These are phyloP conservation scores for Colletotrichum zoysiae DNA, from an alignment of 2,329 filamentous ascomycete genomes.

Conservation along the genomic window DNA sequence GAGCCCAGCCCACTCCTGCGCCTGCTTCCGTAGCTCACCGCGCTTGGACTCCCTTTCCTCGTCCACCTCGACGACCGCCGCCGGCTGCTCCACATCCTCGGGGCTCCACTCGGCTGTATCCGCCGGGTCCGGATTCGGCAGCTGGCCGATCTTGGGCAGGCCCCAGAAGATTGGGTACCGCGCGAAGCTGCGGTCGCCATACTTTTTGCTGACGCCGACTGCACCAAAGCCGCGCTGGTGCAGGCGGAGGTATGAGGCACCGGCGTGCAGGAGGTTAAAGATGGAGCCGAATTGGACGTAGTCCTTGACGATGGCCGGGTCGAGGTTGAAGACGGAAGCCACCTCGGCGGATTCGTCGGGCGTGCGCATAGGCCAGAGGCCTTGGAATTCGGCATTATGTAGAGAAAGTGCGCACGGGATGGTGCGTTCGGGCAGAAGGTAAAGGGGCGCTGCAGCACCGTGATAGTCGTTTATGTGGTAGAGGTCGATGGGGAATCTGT, in stretches of 20 bases:
- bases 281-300: constrained; percentile 77
- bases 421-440: constrained; percentile 69
- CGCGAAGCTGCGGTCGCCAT: constrained; percentile 74
- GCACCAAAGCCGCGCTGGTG: constrained; percentile 77
- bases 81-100: constrained; percentile 50
- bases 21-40: constrained; percentile 67
- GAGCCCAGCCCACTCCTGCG: constrained; percentile 76
- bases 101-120: constrained; percentile 71
- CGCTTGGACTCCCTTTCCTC: constrained; percentile 65
- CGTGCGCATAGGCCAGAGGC: constrained; percentile 74
- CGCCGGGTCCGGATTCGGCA: constrained; percentile 75
- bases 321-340: constrained; percentile 73
- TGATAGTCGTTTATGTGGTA: constrained; percentile 78
- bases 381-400: not conserved
- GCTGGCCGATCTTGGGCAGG: constrained; percentile 69
- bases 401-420: constrained; percentile 62
- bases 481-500: constrained; percentile 72
- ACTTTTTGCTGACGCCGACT: constrained; percentile 76
- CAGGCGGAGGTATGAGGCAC: constrained; percentile 72
- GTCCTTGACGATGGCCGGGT: constrained; percentile 65
- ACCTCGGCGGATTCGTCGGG: constrained; percentile 72
- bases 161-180: constrained; percentile 79
- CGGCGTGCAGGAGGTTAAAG: constrained; percentile 78
- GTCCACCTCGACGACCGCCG: constrained; percentile 61
- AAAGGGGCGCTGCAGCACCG: constrained; percentile 72